phyloP scores from a whole-genome alignment of 2,329 filamentous ascomycete genomes.

The Aspergillus cejpii region DNA sequence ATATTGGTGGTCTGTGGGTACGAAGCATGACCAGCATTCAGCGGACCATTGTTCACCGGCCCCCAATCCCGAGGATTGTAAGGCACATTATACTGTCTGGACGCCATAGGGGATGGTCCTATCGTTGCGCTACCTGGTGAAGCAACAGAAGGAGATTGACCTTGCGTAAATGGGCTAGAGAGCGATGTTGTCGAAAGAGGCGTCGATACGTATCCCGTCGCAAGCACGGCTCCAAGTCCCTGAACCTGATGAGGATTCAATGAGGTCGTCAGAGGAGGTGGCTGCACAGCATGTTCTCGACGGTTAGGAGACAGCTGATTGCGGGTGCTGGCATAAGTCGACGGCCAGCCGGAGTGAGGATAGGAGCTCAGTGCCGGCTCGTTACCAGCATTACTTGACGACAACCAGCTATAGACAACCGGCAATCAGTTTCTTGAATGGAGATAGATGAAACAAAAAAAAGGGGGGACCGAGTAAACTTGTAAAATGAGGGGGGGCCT shows the following conservation, averaged over 20 bases:
- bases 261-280: conserved; percentile 39
- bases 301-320: conserved; percentile 35
- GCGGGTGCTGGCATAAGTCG: conserved; percentile 24
- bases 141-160: conserved; percentile 32
- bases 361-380: conserved; percentile 28
- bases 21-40: conserved; percentile 21
- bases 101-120: conserved; percentile 40
- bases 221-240: conserved; percentile 26
- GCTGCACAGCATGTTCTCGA: conserved; percentile 40
- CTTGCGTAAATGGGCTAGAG: conserved; percentile 40
- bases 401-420: conserved; percentile 26
- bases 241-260: conserved; percentile 35
- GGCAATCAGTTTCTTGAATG: conserved; percentile 19
- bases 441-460: conserved; percentile 3
- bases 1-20: conserved; percentile 27
- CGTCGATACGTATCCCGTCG: conserved; percentile 28
- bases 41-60: conserved; percentile 29
- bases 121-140: conserved; percentile 34
- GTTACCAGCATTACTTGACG: conserved; percentile 29
- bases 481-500: conserved; percentile 10
- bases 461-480: neutral
- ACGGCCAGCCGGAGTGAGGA: conserved; percentile 27
- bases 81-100: conserved; percentile 40
- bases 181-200: conserved; percentile 41
- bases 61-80: conserved; percentile 49